Base-by-base conservation (phyloP, 2,329 filamentous ascomycete species). In the Hypoxylon sp. region DNA sequence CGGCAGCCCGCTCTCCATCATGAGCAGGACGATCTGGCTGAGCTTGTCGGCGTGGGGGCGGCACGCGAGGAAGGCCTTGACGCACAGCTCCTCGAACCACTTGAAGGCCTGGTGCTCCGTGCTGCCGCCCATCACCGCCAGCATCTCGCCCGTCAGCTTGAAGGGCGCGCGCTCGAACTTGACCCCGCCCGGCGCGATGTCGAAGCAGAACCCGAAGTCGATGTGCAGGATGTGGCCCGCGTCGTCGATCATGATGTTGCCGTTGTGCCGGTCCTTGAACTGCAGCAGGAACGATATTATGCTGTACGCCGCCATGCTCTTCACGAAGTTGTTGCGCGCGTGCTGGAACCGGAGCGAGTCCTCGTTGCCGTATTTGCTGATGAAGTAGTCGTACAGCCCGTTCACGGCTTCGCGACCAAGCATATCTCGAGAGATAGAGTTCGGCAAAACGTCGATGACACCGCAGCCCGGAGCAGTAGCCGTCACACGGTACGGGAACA, bases 171-270 rank as follows among this genome's bases (percentile, higher is more conserved):
- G 92, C 84, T 99, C 96, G 78, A 99, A 99, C 74, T 94, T 95
- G 76, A 99, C 94, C 67, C 97, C 96, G 52, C 96, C 96, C 0
- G 96, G 96, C 1, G 94, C 96, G 74, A 99, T 98, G 77, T 99
- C 97, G 82, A 99, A 99, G 83, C 95, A 98, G 87, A 99, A 99
- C 8, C 96, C 96, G 77, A 99, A 99, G 80, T 99, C 96, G 74
- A 99, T 98, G 83, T 99, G 96, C 59, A 99, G 88, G 76, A 99
- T 97, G 81, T 99, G 96, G 3, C 97, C 96, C 0, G 92, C 93
- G 76, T 98, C 95, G 79, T 99, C 95, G 70, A 99, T 91, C 97
- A 99, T 99, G 84, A 99, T 99, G 84, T 99, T 99, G 69, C 96
- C 96, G 80, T 99, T 99, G 83, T 99, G 96, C 2, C 96, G 91